phyloP scores from a whole-genome alignment of 2,329 filamentous ascomycete genomes.

The Chaetomium olivaceum region DNA sequence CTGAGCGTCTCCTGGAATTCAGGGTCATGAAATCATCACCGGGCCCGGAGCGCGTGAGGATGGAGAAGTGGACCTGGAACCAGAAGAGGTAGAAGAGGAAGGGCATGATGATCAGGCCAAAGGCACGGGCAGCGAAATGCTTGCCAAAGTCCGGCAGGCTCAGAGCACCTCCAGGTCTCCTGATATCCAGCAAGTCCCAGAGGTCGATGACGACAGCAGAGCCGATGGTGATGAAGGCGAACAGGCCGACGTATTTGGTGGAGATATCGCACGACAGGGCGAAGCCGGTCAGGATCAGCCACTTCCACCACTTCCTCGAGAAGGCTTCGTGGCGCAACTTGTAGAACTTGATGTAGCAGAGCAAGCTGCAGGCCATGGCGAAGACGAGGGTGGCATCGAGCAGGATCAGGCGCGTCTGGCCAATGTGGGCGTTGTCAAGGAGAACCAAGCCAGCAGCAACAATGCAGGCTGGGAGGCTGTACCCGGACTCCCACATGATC shows the following conservation, averaged over 20 bases:
- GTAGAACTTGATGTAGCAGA: conserved; percentile 97
- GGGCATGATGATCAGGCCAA: conserved; percentile 84
- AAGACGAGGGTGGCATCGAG: conserved; percentile 92
- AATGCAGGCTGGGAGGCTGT: conserved; percentile 89
- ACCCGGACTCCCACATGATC: conserved; percentile 99
- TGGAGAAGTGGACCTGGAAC: conserved; percentile 99
- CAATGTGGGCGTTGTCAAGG: conserved; percentile 96
- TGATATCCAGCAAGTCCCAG: conserved; percentile 91
- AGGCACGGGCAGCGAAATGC: conserved; percentile 84
- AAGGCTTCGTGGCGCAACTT: conserved; percentile 90
- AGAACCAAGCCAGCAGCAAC: conserved; percentile 83
- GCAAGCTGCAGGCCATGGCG: conserved; percentile 91
- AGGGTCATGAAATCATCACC: conserved; percentile 98
- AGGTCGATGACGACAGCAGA: conserved; percentile 91
- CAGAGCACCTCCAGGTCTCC: conserved; percentile 78
- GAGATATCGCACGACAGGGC: conserved; percentile 96
- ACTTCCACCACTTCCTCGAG: conserved; percentile 98
- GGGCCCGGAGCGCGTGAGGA: conserved; percentile 83
- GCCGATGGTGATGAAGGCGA: conserved; percentile 96
- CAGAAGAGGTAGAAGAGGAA: conserved; percentile 99
- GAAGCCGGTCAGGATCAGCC: conserved; percentile 93
- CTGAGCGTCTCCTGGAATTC: conserved; percentile 97
- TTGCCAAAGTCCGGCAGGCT: conserved; percentile 77
- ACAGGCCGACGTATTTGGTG: conserved; percentile 94
- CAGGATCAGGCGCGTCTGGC: conserved; percentile 91